Conservation (phyloP, 1,139 yeast species). For the Entelexis sorbosivorans region DNA sequence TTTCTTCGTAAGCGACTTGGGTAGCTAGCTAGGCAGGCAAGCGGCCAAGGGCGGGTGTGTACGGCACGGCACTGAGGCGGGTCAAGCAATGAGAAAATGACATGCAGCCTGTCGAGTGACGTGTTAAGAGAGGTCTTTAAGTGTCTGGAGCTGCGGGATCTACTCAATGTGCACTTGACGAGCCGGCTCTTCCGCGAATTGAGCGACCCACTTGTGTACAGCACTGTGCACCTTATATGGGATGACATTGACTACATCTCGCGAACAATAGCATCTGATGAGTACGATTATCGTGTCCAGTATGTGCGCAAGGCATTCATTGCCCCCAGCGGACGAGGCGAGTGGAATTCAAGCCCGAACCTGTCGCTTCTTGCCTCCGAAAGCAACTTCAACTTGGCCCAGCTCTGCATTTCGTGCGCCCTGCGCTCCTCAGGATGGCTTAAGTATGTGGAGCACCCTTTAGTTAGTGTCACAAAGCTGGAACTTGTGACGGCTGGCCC, state of each 20-base stretch:
- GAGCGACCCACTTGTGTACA: conserved; percentile 7
- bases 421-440: conserved; percentile 22
- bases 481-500: conserved; percentile 7
- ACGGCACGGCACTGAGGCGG: too few species aligned
- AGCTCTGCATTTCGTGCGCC: conserved; percentile 7
- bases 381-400: not conserved
- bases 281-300: conserved; percentile 5
- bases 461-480: conserved; percentile 8
- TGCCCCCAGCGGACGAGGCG: conserved; percentile 14
- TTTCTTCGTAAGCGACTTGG: not conserved
- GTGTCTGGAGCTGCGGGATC: conserved; percentile 1
- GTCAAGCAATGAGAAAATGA: not conserved
- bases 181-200: conserved; percentile 11
- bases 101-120: conserved; percentile 8
- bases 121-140: conserved; percentile 7
- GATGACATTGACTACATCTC: conserved; percentile 11
- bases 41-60: too few species aligned
- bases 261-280: not conserved
- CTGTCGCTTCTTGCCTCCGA: conserved; percentile 2
- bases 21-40: not conserved
- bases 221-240: conserved; percentile 11
- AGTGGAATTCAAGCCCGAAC: conserved; percentile 18
- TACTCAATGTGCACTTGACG: conserved; percentile 11
- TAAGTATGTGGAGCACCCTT: conserved; percentile 17
- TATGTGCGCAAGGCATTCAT: not conserved